Evolutionary conservation across 495 filamentous ascomycete species (phyloP), one percentile per base, ranked within the genome.

Genomic region (Chaetomium tenue): DNA sequence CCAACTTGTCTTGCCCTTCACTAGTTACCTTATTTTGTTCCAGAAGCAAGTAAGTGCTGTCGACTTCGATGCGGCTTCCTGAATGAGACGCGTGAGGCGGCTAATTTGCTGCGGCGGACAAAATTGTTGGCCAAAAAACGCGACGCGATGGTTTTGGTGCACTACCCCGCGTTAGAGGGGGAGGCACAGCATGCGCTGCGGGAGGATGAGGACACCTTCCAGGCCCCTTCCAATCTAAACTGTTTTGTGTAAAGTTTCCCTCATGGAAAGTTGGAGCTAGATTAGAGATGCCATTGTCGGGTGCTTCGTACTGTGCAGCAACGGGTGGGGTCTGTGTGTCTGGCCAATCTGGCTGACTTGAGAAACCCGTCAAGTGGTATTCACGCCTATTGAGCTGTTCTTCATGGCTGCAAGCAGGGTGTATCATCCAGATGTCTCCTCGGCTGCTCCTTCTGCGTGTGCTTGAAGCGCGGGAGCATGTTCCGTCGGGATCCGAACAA

Each of bases 401-500:
- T 23, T 18, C 23, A 11, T 54, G 12, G 15, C 2, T 48, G 37
- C 48, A n/a, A 37, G n/a, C 40, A 28, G 7, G 15, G 11, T 15
- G 25, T 60, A 55, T 70, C 66, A 68, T 26, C 63, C 66, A n/a
- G 57, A 69, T 25, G 76, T 73, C 47, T 74, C 76, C 66, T 78
- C 79, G 63, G 75, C 68, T 6, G 71, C 75, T 8, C 67, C 76
- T 20, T 82, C 80, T 13, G 81, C 72, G 42, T 81, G 72, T 39
- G 82, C 81, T 63, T 86, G 82, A n/a, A 85, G 66, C 18, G 80
- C 75, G 25, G 82, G 82, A 44, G 82, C 83, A 74, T 89, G 85
- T 60, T 91, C 82, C 20, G 87, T 86, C 0, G 91, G 91, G 68
- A 93, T 91, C 57, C 91, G 82, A 39, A 94, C 91, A 11, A 94